These are phyloP conservation scores for Areca catechu DNA, from an alignment of 176 grass and related monocot genomes.

Conservation along the genomic window DNA sequence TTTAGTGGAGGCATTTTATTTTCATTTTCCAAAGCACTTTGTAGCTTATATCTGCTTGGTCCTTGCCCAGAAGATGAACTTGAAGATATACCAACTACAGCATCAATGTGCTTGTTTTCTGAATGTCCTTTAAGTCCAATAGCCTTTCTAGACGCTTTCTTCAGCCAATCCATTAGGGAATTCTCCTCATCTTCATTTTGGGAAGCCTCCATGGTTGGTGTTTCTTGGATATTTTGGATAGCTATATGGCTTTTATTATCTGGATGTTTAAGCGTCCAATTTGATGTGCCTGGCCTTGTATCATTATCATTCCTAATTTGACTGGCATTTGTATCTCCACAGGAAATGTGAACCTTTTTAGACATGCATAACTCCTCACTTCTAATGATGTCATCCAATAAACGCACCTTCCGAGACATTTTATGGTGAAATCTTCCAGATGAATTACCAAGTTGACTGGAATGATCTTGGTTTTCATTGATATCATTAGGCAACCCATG, in stretches of 20 bases:
- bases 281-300: not conserved
- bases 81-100: too few species aligned
- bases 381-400: slow-evolving; percentile 11
- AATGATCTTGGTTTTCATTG: not conserved
- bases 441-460: not conserved
- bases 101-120: too few species aligned
- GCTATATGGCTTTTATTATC: not conserved
- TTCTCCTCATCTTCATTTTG: too few species aligned
- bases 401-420: slow-evolving; percentile 7
- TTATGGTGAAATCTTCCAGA: slow-evolving; percentile 5
- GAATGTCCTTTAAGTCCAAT: too few species aligned
- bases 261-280: not conserved
- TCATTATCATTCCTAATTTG: not conserved
- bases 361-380: slow-evolving; percentile 1
- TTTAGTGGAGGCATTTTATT: too few species aligned
- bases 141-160: too few species aligned
- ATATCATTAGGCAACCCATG: not conserved
- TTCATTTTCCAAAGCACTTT: too few species aligned
- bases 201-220: too few species aligned
- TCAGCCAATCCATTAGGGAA: too few species aligned
- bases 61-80: too few species aligned
- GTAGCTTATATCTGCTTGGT: too few species aligned
- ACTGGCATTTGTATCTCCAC: not conserved
- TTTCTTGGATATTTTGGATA: not conserved
- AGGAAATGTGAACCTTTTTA: not conserved